Conservation (phyloP, 495 filamentous ascomycete species). For the Neurospora hispaniola region DNA sequence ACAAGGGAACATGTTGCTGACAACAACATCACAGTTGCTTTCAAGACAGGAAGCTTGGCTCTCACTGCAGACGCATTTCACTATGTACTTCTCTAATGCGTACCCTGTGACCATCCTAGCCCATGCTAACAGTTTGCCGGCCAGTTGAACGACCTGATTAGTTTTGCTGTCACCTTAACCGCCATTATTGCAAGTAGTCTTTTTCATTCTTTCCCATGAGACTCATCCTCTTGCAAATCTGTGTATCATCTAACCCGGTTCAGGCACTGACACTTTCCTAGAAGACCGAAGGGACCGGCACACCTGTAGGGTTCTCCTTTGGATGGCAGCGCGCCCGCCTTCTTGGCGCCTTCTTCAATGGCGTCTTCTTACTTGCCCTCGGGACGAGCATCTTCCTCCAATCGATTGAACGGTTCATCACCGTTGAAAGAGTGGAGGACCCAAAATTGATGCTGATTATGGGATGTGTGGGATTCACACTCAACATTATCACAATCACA, state of each 20-base stretch:
- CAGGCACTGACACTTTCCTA: constrained; percentile 8
- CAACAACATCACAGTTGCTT: constrained; percentile 45
- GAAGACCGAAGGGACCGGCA: constrained; percentile 32
- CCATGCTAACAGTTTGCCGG: neutral
- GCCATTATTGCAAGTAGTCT: constrained; percentile 56
- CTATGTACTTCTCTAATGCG: constrained; percentile 49
- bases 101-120: neutral
- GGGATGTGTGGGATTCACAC: constrained; percentile 67
- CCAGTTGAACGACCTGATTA: constrained; percentile 84
- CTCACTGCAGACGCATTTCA: constrained; percentile 93
- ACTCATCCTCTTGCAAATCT: constrained; percentile 5
- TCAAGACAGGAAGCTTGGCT: constrained; percentile 77
- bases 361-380: constrained; percentile 85
- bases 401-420: constrained; percentile 75
- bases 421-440: constrained; percentile 45
- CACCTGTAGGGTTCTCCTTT: constrained; percentile 31
- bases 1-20: neutral
- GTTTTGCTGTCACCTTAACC: constrained; percentile 70
- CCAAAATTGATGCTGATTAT: constrained; percentile 70
- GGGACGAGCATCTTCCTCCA: constrained; percentile 89
- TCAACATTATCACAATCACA: constrained; percentile 72
- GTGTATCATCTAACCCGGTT: neutral
- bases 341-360: constrained; percentile 88
- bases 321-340: constrained; percentile 91
- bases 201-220: neutral